These are phyloP conservation scores for Neonectria neomacrospora DNA, from an alignment of 2,329 filamentous ascomycete genomes.

Conservation along the genomic window DNA sequence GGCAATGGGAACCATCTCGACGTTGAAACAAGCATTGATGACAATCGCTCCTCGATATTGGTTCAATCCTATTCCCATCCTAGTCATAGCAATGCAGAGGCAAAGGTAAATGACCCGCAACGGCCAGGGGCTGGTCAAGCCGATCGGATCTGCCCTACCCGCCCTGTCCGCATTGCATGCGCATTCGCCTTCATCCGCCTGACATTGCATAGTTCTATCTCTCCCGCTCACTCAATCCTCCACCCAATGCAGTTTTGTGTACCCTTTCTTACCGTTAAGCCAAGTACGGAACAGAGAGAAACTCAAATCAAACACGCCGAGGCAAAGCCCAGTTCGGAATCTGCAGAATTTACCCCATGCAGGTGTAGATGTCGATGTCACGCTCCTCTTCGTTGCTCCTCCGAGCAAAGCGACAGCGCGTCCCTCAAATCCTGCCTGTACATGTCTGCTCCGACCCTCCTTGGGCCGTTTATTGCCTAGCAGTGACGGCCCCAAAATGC, in stretches of 20 bases:
- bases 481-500: not conserved
- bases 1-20: not conserved
- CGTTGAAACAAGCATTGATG: conserved; percentile 14
- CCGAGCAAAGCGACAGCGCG: not conserved
- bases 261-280: not conserved
- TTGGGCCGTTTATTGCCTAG: not conserved
- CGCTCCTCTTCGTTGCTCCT: not conserved
- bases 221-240: not conserved
- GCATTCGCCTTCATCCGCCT: conserved; percentile 13
- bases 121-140: conserved; percentile 2
- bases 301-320: not conserved
- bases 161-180: conserved; percentile 17
- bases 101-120: conserved; percentile 20
- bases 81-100: not conserved
- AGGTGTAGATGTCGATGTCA: not conserved
- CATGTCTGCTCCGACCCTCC: not conserved
- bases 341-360: not conserved
- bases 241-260: not conserved
- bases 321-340: not conserved
- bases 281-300: not conserved
- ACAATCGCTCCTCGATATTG: not conserved
- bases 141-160: conserved; percentile 20
- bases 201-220: not conserved
- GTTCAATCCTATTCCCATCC: conserved; percentile 9
- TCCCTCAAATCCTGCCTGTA: not conserved